Percentiles rank a stretch among this genome's conserved stretches.
These are phyloP conservation scores for Diaporthe capsici DNA, from an alignment of 2,329 filamentous ascomycete species.

Conservation along the genomic window DNA sequence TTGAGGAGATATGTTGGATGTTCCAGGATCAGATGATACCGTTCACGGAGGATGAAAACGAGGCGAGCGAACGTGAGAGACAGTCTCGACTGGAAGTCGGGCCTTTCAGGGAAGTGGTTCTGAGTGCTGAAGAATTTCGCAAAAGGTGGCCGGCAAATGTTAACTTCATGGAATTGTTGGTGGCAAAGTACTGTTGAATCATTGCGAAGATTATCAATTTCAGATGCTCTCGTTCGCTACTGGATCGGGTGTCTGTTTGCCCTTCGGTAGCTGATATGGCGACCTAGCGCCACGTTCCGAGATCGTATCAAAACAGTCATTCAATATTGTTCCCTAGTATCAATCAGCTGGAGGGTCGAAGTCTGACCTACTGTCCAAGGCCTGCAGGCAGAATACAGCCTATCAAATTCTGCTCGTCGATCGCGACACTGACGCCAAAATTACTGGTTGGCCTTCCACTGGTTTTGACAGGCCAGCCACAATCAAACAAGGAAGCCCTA, in stretches of 20 bases:
- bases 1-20: conserved; percentile 29
- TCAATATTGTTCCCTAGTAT: neutral
- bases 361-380: too few relatives aligned
- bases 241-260: neutral
- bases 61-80: neutral
- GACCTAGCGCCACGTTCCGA: neutral
- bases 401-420: too few relatives aligned
- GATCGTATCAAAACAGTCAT: neutral
- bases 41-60: neutral
- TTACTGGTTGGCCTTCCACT: too few relatives aligned
- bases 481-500: too few relatives aligned
- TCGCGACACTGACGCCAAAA: too few relatives aligned
- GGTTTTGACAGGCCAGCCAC: too few relatives aligned
- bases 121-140: conserved; percentile 4
- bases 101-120: conserved; percentile 18
- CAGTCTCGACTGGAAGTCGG: conserved; percentile 9
- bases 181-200: conserved; percentile 1
- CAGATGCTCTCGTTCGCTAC: too few relatives aligned
- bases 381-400: too few relatives aligned
- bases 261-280: neutral
- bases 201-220: neutral
- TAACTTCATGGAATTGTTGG: conserved; percentile 23
- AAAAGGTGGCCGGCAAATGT: conserved; percentile 29
- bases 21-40: conserved; percentile 29
- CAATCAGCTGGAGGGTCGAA: too few relatives aligned